A percentile compares a stretch with the other conserved stretches of the same genome.
Conservation (phyloP, 352 stramenopile species). For the Phytophthora rubi region DNA sequence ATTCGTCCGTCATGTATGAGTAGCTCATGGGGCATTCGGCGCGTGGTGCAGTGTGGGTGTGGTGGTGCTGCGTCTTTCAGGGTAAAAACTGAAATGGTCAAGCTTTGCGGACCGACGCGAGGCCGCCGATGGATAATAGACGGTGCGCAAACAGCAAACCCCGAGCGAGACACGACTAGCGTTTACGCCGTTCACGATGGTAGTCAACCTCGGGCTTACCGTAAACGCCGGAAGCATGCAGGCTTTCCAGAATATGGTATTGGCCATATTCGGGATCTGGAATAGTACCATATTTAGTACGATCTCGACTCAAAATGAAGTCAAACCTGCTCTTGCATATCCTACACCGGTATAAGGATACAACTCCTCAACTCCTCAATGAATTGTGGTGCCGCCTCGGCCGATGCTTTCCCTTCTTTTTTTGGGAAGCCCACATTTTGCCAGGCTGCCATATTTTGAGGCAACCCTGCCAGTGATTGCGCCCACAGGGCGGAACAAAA, state of each 20-base stretch:
- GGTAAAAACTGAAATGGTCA: slow-evolving; percentile 31
- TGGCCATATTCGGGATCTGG: background rate
- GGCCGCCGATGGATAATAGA: slow-evolving; percentile 6
- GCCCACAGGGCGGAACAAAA: slow-evolving; percentile 9
- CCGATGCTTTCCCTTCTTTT: background rate
- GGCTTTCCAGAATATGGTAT: background rate
- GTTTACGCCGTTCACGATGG: slow-evolving; percentile 30
- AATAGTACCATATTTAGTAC: background rate
- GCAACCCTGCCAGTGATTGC: background rate
- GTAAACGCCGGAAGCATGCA: slow-evolving; percentile 29
- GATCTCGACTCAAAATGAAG: too few relatives aligned
- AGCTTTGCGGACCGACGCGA: background rate
- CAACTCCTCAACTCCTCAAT: too few relatives aligned
- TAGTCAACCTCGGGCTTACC: slow-evolving; percentile 20
- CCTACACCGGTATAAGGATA: too few relatives aligned
- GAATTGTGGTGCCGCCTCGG: background rate
- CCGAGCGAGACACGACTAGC: slow-evolving; percentile 27
- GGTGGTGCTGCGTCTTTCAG: slow-evolving; percentile 17
- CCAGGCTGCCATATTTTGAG: background rate
- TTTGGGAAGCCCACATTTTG: background rate
- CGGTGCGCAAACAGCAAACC: slow-evolving; percentile 22
- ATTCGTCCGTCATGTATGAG: slow-evolving; percentile 35
- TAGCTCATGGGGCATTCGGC: slow-evolving; percentile 35
- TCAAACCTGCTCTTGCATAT: too few relatives aligned
- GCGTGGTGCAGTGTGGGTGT: background rate